Evolutionary conservation across 768 basidiomycete species (phyloP).

Genomic region (Hortiboletus campestris): DNA sequence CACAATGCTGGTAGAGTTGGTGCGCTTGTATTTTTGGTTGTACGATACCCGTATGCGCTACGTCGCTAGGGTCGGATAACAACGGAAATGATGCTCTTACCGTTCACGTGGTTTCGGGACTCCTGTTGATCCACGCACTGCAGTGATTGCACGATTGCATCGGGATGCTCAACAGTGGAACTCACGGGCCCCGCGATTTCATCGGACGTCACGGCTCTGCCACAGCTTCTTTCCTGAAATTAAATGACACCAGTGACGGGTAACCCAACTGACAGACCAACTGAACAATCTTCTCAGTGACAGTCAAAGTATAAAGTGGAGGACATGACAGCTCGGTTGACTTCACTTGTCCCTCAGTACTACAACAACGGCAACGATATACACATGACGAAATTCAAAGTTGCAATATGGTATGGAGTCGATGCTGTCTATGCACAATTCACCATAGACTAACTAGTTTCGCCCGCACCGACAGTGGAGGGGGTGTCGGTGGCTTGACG

Average conservation of each 20-base stretch:
- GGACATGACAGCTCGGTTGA: neutral
- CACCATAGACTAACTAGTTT: neutral
- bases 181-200: constrained; percentile 17
- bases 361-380: neutral
- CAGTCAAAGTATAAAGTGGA: neutral
- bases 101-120: neutral
- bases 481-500: constrained; percentile 41
- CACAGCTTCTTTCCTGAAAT: constrained; percentile 5
- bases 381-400: constrained; percentile 25
- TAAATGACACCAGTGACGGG: neutral
- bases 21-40: neutral
- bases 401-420: constrained; percentile 27
- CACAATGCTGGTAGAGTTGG: neutral
- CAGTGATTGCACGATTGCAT: constrained; percentile 29
- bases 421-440: neutral
- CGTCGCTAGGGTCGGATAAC: neutral
- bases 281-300: neutral
- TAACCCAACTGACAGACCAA: neutral
- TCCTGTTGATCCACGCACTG: neutral
- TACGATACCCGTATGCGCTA: neutral
- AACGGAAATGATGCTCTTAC: neutral
- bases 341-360: neutral
- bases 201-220: constrained; percentile 15
- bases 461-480: constrained; percentile 31
- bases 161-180: constrained; percentile 3